Evolutionary conservation across 768 basidiomycete genomes (phyloP).

Genomic region (Hygrophorus pudorinus): DNA sequence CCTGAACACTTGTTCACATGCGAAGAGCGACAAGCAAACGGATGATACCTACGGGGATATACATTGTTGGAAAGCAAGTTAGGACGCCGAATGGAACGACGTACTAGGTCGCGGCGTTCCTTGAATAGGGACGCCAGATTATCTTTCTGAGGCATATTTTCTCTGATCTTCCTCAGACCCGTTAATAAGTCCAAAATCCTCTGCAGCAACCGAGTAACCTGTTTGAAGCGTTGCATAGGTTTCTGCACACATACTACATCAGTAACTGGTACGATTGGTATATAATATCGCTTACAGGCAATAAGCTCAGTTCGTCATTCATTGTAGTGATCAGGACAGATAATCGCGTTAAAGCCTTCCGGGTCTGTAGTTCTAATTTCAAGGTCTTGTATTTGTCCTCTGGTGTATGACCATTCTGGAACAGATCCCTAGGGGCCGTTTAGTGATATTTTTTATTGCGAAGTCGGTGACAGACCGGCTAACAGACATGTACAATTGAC

Average conservation of each 20-base stretch:
- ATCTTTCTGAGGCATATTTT: slow-evolving; percentile 35
- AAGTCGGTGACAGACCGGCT: slow-evolving; percentile 22
- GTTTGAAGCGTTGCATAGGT: slow-evolving; percentile 35
- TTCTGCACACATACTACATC: slow-evolving; percentile 20
- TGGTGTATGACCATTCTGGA: slow-evolving; percentile 16
- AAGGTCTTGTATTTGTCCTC: slow-evolving; percentile 23
- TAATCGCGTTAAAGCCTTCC: slow-evolving; percentile 27
- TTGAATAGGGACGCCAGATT: slow-evolving; percentile 27
- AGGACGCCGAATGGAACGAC: background rate
- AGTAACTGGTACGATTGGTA: background rate
- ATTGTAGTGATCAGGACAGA: slow-evolving; percentile 27
- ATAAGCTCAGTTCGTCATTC: slow-evolving; percentile 36
- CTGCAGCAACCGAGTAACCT: slow-evolving; percentile 27
- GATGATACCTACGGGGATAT: slow-evolving; percentile 23
- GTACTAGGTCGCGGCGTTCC: slow-evolving; percentile 30
- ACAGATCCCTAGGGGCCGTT: slow-evolving; percentile 22
- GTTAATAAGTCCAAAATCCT: slow-evolving; percentile 32
- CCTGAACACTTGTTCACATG: slow-evolving; percentile 37
- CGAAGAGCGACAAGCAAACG: slow-evolving; percentile 37
- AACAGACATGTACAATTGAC: slow-evolving; percentile 32
- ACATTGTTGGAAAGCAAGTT: background rate
- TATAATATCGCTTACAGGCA: slow-evolving; percentile 27
- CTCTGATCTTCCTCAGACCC: slow-evolving; percentile 35
- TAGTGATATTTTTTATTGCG: background rate
- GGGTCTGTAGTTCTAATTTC: slow-evolving; percentile 31